These are phyloP conservation scores for Graphilbum sp. DNA, from an alignment of 2,329 filamentous ascomycete genomes.

Conservation along the genomic window DNA sequence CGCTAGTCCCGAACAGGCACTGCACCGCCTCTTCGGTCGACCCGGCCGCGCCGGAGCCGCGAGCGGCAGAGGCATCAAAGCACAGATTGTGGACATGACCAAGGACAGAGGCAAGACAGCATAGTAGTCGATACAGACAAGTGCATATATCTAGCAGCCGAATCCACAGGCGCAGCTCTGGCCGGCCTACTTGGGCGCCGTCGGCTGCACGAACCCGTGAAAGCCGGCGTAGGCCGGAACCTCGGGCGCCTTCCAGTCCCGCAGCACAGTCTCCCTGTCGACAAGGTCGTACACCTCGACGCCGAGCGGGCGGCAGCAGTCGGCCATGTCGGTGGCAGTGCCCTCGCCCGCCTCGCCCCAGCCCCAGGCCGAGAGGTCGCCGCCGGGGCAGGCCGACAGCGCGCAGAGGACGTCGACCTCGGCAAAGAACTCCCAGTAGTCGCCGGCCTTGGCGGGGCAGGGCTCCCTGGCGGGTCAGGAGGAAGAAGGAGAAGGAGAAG, in stretches of 20 bases:
- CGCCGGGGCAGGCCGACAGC: slow-evolving; percentile 54
- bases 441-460: slow-evolving; percentile 35
- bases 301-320: slow-evolving; percentile 55
- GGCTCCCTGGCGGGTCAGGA: slow-evolving; percentile 15
- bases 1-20: too few relatives aligned
- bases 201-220: not conserved
- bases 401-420: slow-evolving; percentile 54
- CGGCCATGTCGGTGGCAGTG: slow-evolving; percentile 40
- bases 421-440: slow-evolving; percentile 62
- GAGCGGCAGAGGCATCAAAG: slow-evolving; percentile 42
- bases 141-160: too few relatives aligned
- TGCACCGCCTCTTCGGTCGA: too few relatives aligned
- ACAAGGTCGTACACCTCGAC: slow-evolving; percentile 43
- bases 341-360: slow-evolving; percentile 49
- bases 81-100: slow-evolving; percentile 43
- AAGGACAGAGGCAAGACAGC: too few relatives aligned
- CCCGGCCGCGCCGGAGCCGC: slow-evolving; percentile 31
- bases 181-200: not conserved
- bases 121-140: too few relatives aligned
- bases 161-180: too few relatives aligned
- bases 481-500: not conserved
- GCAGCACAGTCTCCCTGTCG: slow-evolving; percentile 1
- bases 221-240: slow-evolving; percentile 1
- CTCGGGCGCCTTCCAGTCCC: slow-evolving; percentile 1
- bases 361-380: slow-evolving; percentile 68